phyloP scores from a whole-genome alignment of 495 filamentous ascomycete species.

The Lentithecium fluviatile region DNA sequence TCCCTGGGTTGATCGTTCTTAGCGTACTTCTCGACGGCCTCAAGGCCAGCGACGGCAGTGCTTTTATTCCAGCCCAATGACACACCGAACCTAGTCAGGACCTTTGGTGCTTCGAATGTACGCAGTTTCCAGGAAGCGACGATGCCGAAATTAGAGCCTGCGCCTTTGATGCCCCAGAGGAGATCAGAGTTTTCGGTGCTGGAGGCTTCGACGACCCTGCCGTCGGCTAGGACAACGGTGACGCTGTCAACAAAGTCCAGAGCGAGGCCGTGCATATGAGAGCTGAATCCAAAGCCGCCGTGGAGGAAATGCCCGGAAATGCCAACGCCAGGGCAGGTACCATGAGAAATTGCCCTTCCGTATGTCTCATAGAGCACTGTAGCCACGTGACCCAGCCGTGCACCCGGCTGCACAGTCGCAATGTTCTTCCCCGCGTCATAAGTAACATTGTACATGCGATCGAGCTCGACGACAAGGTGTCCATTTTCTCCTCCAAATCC shows the following conservation, averaged over 20 bases:
- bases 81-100: conserved; percentile 4
- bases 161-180: conserved; percentile 57
- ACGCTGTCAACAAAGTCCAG: conserved; percentile 62
- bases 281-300: conserved; percentile 62
- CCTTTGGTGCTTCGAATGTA: conserved; percentile 55
- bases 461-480: conserved; percentile 58
- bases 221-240: conserved; percentile 62
- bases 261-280: conserved; percentile 61
- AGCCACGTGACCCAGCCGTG: conserved; percentile 59
- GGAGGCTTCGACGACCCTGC: conserved; percentile 48
- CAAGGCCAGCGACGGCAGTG: conserved; percentile 11
- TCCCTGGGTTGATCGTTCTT: conserved; percentile 8
- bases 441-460: conserved; percentile 49
- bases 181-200: conserved; percentile 37
- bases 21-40: conserved; percentile 16
- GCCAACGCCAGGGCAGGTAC: conserved; percentile 62
- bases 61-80: conserved; percentile 9
- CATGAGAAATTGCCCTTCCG: conserved; percentile 65
- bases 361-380: conserved; percentile 57
- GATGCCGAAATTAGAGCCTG: conserved; percentile 60
- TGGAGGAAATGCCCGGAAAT: conserved; percentile 70
- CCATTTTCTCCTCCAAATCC: conserved; percentile 52
- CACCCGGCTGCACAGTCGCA: conserved; percentile 66
- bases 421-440: conserved; percentile 54
- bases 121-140: conserved; percentile 61